Evolutionary conservation across 345 rosid genomes (phyloP).

Genomic region (Rubroshorea leprosula): DNA sequence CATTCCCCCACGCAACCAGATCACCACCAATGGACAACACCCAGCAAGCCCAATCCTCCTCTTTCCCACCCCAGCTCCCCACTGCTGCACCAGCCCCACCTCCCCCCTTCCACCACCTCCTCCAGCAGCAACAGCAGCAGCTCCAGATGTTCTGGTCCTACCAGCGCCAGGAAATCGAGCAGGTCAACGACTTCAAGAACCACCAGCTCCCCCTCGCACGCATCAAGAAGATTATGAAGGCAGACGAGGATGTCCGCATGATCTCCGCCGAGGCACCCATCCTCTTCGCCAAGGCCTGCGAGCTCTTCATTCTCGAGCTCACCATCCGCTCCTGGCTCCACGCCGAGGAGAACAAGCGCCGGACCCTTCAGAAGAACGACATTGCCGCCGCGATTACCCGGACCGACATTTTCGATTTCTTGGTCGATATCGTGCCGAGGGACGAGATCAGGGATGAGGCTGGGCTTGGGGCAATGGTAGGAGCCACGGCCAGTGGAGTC

Average conservation of each 20-base stretch:
- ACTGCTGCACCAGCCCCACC: slow-evolving; percentile 28
- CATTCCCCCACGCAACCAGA: slow-evolving; percentile 13
- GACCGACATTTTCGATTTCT: slow-evolving; percentile 85
- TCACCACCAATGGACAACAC: slow-evolving; percentile 43
- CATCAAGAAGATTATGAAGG: slow-evolving; percentile 98
- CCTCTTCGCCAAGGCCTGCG: slow-evolving; percentile 89
- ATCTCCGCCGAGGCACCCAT: slow-evolving; percentile 96
- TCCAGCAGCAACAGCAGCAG: slow-evolving; percentile 88
- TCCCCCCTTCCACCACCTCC: slow-evolving; percentile 70
- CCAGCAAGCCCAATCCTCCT: slow-evolving; percentile 55
- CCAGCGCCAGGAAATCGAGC: slow-evolving; percentile 91
- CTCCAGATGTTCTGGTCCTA: slow-evolving; percentile 88
- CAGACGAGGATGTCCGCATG: slow-evolving; percentile 98
- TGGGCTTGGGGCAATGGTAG: slow-evolving; percentile 46
- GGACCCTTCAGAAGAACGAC: slow-evolving; percentile 93
- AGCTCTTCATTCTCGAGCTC: slow-evolving; percentile 89
- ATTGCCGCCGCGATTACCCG: slow-evolving; percentile 90
- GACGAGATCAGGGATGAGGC: slow-evolving; percentile 88
- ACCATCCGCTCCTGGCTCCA: slow-evolving; percentile 97
- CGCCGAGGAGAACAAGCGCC: slow-evolving; percentile 89
- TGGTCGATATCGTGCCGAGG: slow-evolving; percentile 83
- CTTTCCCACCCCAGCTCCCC: slow-evolving; percentile 46
- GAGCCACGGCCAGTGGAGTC: slow-evolving; percentile 71
- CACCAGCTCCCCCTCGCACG: slow-evolving; percentile 94
- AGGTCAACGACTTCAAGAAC: slow-evolving; percentile 89